Evolutionary conservation across 2,329 filamentous ascomycete genomes (phyloP), one percentile per base, ranked within the genome.

Genomic region (Chaetomiaceae sp.): DNA sequence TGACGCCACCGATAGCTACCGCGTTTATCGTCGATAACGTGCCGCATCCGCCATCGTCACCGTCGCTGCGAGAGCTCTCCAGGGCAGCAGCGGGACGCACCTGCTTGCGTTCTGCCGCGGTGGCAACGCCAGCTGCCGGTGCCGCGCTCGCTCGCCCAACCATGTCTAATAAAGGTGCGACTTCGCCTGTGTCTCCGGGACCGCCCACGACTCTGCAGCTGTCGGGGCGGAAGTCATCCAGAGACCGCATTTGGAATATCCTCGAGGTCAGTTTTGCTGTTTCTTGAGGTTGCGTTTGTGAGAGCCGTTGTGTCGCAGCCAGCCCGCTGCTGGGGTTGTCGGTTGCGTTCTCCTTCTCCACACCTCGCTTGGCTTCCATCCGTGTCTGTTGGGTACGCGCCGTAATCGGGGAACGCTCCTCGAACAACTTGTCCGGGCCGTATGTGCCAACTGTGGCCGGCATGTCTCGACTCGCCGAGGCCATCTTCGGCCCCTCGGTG

Each of bases 191-290:
- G 12, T 42, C 49, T 15, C 40, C 10, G 2, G 24, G 37, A 11
- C 40, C 30, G 17, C 34, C 6, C 18, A 6, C 40, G 32, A 45
- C 43, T n/a, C 40, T 47, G 17, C 45, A 44, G 34, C 44, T 49
- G 15, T 35, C 41, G n/a, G 46, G 58, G 20, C 54, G 58, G 29
- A 55, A 41, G 52, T 60, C 62, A 11, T 59, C 61, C 6, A 58
- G 61, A 42, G 60, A 63, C 22, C 58, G 63, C 10, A 56, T 66
- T 35, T 53, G 61, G 43, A 56, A 56, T 10, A 66, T 66, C 36
- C 55, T 66, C 15, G 56, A 65, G 59, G 63, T 65, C 42, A 57
- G 57, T 55, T 48, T n/a, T n/a, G 20, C 32, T 18, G 6, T 26
- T 17, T 34, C 6, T 30, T 42, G 24, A 33, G 15, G 26, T 15